A percentile compares a stretch with the other conserved stretches of the same genome.
Evolutionary conservation across 345 rosid species (phyloP).

Genomic region (Ceriops tagal): DNA sequence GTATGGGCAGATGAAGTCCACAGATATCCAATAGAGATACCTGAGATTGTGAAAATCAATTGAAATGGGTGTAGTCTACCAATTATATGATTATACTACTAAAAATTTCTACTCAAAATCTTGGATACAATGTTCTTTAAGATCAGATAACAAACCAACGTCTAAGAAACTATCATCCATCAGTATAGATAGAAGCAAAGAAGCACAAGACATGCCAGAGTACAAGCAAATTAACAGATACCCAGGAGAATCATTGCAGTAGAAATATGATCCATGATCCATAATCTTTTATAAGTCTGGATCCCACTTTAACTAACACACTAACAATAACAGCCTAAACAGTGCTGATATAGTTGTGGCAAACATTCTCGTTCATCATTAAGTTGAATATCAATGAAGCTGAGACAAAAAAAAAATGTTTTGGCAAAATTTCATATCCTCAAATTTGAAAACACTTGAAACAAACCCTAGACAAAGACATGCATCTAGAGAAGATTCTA

Average conservation of each 20-base stretch:
- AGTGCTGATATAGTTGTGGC: neutral
- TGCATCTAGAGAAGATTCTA: neutral
- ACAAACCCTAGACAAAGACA: neutral
- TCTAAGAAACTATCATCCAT: neutral
- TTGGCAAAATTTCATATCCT: slow-evolving; percentile 3
- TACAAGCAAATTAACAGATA: too few relatives aligned
- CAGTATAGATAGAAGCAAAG: neutral
- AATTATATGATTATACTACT: too few relatives aligned
- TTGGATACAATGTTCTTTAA: neutral
- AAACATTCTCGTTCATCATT: neutral
- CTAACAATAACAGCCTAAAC: neutral
- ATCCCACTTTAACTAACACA: too few relatives aligned
- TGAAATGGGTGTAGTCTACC: neutral
- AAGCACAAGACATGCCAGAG: neutral
- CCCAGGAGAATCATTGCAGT: too few relatives aligned
- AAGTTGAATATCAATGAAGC: neutral
- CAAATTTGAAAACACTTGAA: neutral
- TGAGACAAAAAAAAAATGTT: neutral
- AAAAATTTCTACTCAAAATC: too few relatives aligned
- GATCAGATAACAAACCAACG: neutral
- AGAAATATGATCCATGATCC: too few relatives aligned
- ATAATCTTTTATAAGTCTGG: too few relatives aligned
- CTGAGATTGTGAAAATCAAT: neutral
- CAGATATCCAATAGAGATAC: slow-evolving; percentile 6
- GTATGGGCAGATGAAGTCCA: neutral